Evolutionary conservation across 176 grass and related monocot genomes (phyloP).

Genomic region (Juncus effusus): DNA sequence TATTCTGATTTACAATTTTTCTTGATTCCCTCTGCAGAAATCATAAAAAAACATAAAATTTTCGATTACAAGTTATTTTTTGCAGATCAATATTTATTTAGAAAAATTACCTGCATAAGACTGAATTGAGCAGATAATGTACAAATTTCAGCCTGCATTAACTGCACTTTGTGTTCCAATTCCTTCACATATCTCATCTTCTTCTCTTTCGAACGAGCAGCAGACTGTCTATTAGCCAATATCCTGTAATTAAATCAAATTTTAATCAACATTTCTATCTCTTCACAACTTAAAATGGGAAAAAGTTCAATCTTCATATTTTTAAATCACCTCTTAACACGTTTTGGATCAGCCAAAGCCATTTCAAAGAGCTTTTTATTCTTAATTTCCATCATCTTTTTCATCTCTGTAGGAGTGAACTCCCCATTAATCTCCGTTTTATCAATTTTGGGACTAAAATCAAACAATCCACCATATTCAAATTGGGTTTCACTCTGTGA

Average conservation of each 20-base stretch:
- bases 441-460: no score
- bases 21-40: conserved; percentile 70
- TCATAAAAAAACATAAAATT: conserved; percentile 25
- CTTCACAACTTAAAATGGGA: neutral
- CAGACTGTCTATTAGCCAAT: conserved; percentile 87
- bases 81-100: neutral
- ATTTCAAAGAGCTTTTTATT: conserved; percentile 76
- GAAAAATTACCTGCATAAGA: conserved; percentile 56
- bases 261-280: conserved; percentile 22
- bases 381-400: conserved; percentile 77
- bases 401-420: conserved; percentile 46
- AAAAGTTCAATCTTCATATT: neutral
- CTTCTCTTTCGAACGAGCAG: conserved; percentile 91
- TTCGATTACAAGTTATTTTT: neutral
- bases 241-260: conserved; percentile 49
- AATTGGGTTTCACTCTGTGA: neutral
- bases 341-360: conserved; percentile 75
- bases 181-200: conserved; percentile 85
- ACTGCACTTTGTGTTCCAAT: conserved; percentile 83
- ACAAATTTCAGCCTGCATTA: conserved; percentile 72
- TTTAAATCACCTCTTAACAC: conserved; percentile 59
- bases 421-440: neutral
- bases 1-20: conserved; percentile 59
- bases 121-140: conserved; percentile 75
- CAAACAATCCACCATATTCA: neutral